phyloP scores from a whole-genome alignment of 305 asterid genomes.

The Solanum hybrid region DNA sequence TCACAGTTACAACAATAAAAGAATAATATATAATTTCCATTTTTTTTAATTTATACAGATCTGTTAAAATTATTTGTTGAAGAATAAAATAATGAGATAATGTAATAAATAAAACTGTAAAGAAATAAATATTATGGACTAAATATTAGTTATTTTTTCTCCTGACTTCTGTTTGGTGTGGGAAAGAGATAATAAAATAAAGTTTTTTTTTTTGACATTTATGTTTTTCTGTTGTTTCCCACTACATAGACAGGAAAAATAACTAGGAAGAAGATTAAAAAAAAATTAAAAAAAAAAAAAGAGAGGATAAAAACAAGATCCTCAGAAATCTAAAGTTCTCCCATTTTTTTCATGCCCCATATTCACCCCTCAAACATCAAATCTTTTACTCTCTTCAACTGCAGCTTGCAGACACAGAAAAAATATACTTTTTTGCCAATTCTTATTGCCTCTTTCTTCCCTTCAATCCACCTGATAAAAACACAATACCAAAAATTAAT shows the following conservation, averaged over 20 bases:
- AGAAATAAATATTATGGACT: background rate
- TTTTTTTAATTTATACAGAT: background rate
- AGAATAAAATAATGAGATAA: background rate
- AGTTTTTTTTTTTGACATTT: slow-evolving; percentile 23
- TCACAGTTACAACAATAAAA: slow-evolving; percentile 5
- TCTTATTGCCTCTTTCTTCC: slow-evolving; percentile 52
- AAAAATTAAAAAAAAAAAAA: background rate
- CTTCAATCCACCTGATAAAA: slow-evolving; percentile 35
- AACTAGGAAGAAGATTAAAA: slow-evolving; percentile 15
- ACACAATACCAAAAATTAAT: background rate
- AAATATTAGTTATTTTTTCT: background rate
- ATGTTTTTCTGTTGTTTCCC: slow-evolving; percentile 56
- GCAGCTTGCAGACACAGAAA: slow-evolving; percentile 18
- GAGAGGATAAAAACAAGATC: slow-evolving; percentile 36
- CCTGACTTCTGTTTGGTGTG: slow-evolving; percentile 2
- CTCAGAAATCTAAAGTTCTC: slow-evolving; percentile 29
- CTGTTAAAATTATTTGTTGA: background rate
- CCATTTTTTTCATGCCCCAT: slow-evolving; percentile 2
- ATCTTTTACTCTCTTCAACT: slow-evolving; percentile 25
- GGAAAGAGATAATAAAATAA: background rate
- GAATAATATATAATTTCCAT: background rate
- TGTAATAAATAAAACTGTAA: background rate
- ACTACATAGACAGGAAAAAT: slow-evolving; percentile 47
- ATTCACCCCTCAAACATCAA: background rate
- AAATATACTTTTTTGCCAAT: slow-evolving; percentile 13